These are phyloP conservation scores for Chenopodium quinoa DNA, from an alignment of 148 eudicot genomes.

Conservation along the genomic window DNA sequence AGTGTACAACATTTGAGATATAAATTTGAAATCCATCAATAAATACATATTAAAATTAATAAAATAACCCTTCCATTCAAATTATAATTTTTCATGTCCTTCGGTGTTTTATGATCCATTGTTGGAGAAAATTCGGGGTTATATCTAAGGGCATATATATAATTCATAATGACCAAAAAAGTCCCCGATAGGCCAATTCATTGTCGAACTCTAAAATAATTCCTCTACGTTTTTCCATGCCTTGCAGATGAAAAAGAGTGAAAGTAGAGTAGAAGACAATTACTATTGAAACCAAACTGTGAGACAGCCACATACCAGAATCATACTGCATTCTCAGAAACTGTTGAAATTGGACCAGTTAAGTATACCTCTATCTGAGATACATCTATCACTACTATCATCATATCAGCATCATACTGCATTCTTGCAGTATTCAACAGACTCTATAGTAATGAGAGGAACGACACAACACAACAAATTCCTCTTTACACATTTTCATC, in stretches of 20 bases:
- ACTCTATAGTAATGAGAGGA: background rate
- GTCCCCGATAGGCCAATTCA: too few relatives aligned
- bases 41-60: too few relatives aligned
- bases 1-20: too few relatives aligned
- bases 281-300: background rate
- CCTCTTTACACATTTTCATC: conserved; percentile 4
- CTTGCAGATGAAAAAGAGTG: background rate
- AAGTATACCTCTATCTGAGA: background rate
- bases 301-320: background rate
- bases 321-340: background rate
- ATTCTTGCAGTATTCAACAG: background rate
- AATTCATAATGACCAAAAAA: too few relatives aligned
- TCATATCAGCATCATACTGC: background rate
- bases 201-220: too few relatives aligned
- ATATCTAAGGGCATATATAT: too few relatives aligned
- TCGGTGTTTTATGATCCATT: too few relatives aligned
- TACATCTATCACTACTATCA: background rate
- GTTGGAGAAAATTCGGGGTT: too few relatives aligned
- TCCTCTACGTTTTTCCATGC: background rate
- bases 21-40: too few relatives aligned
- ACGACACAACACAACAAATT: conserved; percentile 1
- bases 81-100: too few relatives aligned
- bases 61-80: too few relatives aligned
- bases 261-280: background rate
- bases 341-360: background rate